A percentile compares a stretch with the other conserved stretches of the same genome.
Evolutionary conservation across 2,329 filamentous ascomycete species (phyloP).

Genomic region (Graphilbum sp.): DNA sequence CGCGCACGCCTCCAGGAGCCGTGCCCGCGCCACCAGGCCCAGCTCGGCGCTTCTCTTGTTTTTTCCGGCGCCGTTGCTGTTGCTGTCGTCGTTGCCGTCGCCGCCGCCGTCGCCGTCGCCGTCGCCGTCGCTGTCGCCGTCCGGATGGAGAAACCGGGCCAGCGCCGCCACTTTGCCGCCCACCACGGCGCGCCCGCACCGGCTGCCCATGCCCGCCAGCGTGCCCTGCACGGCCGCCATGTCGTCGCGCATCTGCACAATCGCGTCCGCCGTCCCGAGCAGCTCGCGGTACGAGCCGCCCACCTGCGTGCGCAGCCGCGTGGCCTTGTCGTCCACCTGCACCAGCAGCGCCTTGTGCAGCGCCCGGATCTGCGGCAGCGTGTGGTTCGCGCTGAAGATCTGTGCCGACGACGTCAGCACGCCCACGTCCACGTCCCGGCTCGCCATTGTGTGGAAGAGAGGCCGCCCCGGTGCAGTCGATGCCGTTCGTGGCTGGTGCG

Average conservation of each 20-base stretch:
- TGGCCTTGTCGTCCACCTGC: conserved; percentile 45
- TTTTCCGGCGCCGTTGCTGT: not conserved
- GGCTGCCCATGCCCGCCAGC: conserved; percentile 54
- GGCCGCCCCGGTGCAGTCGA: too few relatives aligned
- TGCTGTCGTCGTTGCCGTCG: not conserved
- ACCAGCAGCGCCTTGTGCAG: conserved; percentile 44
- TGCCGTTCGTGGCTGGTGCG: too few relatives aligned
- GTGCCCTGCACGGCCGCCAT: conserved; percentile 59
- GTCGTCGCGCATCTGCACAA: conserved; percentile 71
- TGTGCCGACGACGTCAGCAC: conserved; percentile 32
- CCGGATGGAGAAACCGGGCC: conserved; percentile 23
- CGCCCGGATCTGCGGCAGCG: conserved; percentile 45
- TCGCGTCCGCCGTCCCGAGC: conserved; percentile 83
- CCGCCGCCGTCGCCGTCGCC: not conserved
- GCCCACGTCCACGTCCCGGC: conserved; percentile 25
- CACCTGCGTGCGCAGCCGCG: conserved; percentile 45
- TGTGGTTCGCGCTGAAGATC: conserved; percentile 37
- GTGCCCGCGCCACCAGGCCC: conserved; percentile 24
- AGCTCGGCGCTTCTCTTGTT: conserved; percentile 9
- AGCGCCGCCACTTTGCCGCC: conserved; percentile 48
- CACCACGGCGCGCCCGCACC: conserved; percentile 59
- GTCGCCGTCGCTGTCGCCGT: conserved; percentile 1
- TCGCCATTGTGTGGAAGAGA: conserved; percentile 18
- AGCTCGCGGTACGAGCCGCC: conserved; percentile 69
- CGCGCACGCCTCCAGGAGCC: conserved; percentile 34